These are phyloP conservation scores for Pelargonium australe DNA, from an alignment of 441 rosid species.

Conservation along the genomic window DNA sequence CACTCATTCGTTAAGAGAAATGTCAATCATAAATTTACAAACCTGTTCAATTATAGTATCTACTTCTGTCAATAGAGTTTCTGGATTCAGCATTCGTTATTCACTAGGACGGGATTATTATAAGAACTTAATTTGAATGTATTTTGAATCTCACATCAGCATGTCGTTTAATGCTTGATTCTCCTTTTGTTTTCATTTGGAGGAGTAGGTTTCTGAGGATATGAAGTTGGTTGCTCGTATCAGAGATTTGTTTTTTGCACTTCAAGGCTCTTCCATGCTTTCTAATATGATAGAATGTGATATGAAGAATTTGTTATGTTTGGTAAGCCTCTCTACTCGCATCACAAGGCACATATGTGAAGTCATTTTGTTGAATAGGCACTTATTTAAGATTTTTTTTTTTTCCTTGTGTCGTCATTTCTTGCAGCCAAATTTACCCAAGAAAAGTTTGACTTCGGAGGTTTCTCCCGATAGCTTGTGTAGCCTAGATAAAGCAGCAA, in stretches of 20 bases:
- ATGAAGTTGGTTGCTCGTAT: constrained; percentile 53
- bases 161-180: constrained; percentile 14
- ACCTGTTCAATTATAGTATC: not conserved
- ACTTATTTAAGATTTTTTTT: constrained; percentile 11
- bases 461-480: constrained; percentile 30
- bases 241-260: constrained; percentile 48
- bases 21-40: not conserved
- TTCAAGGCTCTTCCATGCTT: constrained; percentile 45
- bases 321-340: constrained; percentile 33
- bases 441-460: constrained; percentile 35
- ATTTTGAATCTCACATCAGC: constrained; percentile 1
- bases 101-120: not conserved
- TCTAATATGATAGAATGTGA: constrained; percentile 33
- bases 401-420: not conserved
- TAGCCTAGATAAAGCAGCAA: constrained; percentile 36
- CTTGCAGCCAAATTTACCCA: constrained; percentile 48
- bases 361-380: not conserved
- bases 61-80: not conserved
- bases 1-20: not conserved
- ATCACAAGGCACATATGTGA: not conserved
- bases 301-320: constrained; percentile 35
- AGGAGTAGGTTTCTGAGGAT: constrained; percentile 62
- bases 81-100: not conserved
- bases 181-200: constrained; percentile 20
- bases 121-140: not conserved